Conservation (phyloP, 768 basidiomycete species). For the Lenzites betulinus region DNA sequence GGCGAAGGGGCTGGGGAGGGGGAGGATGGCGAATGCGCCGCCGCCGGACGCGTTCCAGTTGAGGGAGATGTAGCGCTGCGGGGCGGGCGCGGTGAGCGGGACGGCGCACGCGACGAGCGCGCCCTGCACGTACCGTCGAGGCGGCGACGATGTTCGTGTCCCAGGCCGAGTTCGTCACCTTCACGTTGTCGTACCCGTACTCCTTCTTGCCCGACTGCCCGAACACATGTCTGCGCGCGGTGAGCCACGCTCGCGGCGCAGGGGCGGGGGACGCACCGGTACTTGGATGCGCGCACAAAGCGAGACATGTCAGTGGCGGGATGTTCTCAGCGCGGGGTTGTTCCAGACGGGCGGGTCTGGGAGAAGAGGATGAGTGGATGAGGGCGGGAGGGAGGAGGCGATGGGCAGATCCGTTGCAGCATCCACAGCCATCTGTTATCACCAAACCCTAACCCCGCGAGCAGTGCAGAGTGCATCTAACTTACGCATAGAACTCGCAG, state of each 20-base stretch:
- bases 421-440: not conserved
- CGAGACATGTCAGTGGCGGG: constrained; percentile 27
- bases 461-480: too few species aligned
- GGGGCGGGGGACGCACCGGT: constrained; percentile 20
- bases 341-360: not conserved
- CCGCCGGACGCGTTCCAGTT: constrained; percentile 96
- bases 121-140: constrained; percentile 61
- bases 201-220: constrained; percentile 88
- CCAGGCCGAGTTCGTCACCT: constrained; percentile 89
- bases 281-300: constrained; percentile 28
- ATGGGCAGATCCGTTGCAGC: not conserved
- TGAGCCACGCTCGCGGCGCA: not conserved
- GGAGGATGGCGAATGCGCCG: constrained; percentile 93
- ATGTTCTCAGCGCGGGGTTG: not conserved
- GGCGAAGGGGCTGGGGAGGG: constrained; percentile 73
- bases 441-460: not conserved
- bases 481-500: too few species aligned
- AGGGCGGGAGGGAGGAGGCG: not conserved
- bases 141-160: constrained; percentile 92
- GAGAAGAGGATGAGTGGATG: not conserved
- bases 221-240: constrained; percentile 75
- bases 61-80: constrained; percentile 69
- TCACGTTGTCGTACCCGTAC: constrained; percentile 77
- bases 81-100: constrained; percentile 10
- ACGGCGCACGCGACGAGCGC: not conserved